Base-by-base conservation (phyloP, 495 filamentous ascomycete species). In the Aspergillus nidulans region DNA sequence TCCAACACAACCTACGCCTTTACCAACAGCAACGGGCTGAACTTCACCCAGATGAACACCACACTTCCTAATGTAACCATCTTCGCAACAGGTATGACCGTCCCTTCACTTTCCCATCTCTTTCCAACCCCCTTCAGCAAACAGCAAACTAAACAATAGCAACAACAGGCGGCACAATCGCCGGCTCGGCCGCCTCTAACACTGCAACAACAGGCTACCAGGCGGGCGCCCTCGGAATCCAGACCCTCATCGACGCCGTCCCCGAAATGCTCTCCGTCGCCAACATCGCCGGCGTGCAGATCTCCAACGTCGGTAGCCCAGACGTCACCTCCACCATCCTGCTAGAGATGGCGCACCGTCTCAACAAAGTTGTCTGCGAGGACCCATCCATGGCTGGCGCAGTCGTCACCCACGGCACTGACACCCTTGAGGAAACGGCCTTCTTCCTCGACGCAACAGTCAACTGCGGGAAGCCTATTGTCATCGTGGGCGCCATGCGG, bases 401-500 rank as follows among this genome's bases (percentile, higher is more conserved):
- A 4, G 73, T 78, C 19, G 61, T 80, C 48, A 78, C 77, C 47
- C 77, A 80, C 58, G 76, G 77, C 53, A 80, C 77, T 23, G 77
- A 80, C 58, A 77, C 75, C 0, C 64, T 78, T 20, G 76, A 80
- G 51, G 77, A 80, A 61, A 71, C 75, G 0, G 70, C 76, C 39
- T 80, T 78, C 69, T 80, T 78, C 67, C 56, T 78, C 15, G 72
- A 77, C 56, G 63, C 71, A 1, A 77, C 74, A 1, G 63, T 78
- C 42, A 73, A 71, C 56, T 74, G 74, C 41, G 63, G 60, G 18
- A 80, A 80, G 58, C 76, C 76, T 30, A 68, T 80, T 9, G 69
- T 80, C 13, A 57, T 73, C 52, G 77, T 78, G 28, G 77, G 76
- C 23, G 69, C 76, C 41, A 80, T 80, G 77, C 66, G 76, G 0